These are phyloP conservation scores for Ecytonucleospora hepatopenaei DNA, from an alignment of 371 early-diverging fungal genomes.

Conservation along the genomic window DNA sequence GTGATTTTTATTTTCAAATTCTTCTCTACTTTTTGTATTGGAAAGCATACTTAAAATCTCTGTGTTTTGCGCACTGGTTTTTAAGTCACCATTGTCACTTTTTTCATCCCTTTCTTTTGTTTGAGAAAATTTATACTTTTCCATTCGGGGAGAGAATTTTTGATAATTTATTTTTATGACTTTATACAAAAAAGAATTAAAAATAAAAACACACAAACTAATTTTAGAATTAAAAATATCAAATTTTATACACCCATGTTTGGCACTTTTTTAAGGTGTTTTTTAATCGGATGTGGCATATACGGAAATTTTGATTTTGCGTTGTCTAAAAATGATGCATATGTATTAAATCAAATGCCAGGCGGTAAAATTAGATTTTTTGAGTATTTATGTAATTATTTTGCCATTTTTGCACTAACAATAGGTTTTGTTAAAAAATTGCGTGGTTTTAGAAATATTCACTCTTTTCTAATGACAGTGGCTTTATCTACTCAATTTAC, in stretches of 20 bases:
- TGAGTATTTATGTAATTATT: not conserved
- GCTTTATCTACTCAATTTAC: not conserved
- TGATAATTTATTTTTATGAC: too few species aligned
- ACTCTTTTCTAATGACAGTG: not conserved
- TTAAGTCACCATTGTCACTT: too few species aligned
- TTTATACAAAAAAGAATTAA: not conserved
- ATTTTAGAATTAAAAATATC: not conserved
- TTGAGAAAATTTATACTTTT: too few species aligned
- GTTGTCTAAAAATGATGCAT: not conserved
- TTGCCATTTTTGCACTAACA: not conserved
- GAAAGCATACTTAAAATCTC: too few species aligned
- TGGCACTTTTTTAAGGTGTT: not conserved
- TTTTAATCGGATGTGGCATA: not conserved
- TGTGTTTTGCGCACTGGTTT: too few species aligned
- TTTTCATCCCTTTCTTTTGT: too few species aligned
- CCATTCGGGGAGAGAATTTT: too few species aligned
- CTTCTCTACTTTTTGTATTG: too few species aligned
- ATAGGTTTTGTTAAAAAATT: not conserved
- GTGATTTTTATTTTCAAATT: too few species aligned
- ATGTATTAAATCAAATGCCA: not conserved
- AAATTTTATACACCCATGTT: slow-evolving; percentile 2
- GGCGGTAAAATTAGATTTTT: not conserved
- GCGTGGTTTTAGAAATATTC: not conserved
- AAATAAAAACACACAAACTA: not conserved
- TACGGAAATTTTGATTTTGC: not conserved